A percentile compares a stretch with the other conserved stretches of the same genome.
Conservation (phyloP, 495 filamentous ascomycete genomes). For the Margaritispora aquatica region DNA sequence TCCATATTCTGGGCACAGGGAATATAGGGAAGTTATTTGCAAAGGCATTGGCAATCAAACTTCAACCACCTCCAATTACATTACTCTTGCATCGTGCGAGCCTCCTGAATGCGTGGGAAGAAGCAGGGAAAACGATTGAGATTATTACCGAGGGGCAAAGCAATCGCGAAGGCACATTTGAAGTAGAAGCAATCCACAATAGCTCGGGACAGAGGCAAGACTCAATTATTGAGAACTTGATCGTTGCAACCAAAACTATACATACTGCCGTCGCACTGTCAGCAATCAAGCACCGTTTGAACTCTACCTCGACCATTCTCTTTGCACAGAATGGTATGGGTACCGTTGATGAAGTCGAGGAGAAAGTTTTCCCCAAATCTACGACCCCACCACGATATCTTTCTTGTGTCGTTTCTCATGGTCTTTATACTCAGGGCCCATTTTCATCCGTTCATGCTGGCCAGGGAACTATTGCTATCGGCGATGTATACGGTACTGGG, state of each 20-base stretch:
- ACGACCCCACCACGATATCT: constrained; percentile 55
- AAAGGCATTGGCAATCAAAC: constrained; percentile 32
- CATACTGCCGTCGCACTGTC: constrained; percentile 54
- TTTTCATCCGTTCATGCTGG: constrained; percentile 63
- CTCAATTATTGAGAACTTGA: constrained; percentile 57
- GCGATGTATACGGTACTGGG: constrained; percentile 30
- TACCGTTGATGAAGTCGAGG: constrained; percentile 52
- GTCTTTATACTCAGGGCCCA: constrained; percentile 46
- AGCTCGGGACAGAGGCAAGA: background rate
- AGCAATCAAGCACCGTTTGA: constrained; percentile 55
- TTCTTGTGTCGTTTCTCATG: constrained; percentile 67
- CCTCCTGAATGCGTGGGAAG: constrained; percentile 34
- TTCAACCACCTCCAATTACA: constrained; percentile 33
- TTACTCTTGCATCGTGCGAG: constrained; percentile 39
- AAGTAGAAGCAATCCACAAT: constrained; percentile 15
- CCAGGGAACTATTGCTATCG: constrained; percentile 56
- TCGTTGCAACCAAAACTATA: constrained; percentile 65
- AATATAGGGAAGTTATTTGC: constrained; percentile 46
- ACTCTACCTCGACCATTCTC: constrained; percentile 55
- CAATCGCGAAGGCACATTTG: background rate
- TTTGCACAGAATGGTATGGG: constrained; percentile 85
- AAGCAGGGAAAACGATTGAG: constrained; percentile 19
- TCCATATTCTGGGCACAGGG: constrained; percentile 43
- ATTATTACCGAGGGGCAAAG: constrained; percentile 4
- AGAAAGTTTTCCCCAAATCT: constrained; percentile 56